These are phyloP conservation scores for Sarcodon aspratus DNA, from an alignment of 768 basidiomycete genomes.

Conservation along the genomic window DNA sequence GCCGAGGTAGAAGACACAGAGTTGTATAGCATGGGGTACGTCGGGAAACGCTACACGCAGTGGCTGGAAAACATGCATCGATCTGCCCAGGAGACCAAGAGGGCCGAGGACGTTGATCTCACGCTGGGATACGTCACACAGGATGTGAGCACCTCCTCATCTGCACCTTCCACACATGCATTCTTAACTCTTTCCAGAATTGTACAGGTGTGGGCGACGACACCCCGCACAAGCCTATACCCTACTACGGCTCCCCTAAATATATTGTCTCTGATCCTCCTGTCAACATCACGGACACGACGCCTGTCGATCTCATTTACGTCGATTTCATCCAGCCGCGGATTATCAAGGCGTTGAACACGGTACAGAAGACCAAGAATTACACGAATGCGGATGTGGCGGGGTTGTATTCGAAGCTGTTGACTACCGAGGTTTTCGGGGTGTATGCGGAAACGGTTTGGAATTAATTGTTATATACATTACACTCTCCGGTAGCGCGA, in stretches of 20 bases:
- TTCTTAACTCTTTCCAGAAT: constrained; percentile 22
- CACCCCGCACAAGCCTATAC: constrained; percentile 41
- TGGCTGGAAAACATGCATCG: constrained; percentile 54
- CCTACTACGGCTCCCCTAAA: constrained; percentile 40
- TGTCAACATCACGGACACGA: constrained; percentile 27
- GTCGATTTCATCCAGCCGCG: constrained; percentile 52
- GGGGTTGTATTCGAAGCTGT: constrained; percentile 35
- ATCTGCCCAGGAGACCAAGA: constrained; percentile 22
- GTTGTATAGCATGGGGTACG: constrained; percentile 36
- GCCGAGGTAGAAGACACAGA: constrained; percentile 24
- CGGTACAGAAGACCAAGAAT: constrained; percentile 32
- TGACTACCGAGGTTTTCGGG: constrained; percentile 40
- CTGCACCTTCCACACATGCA: neutral
- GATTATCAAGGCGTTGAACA: constrained; percentile 44
- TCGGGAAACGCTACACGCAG: constrained; percentile 34
- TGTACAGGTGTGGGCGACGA: constrained; percentile 76
- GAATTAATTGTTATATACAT: constrained; percentile 8
- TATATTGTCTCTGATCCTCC: constrained; percentile 51
- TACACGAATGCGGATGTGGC: constrained; percentile 42
- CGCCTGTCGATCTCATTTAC: constrained; percentile 65
- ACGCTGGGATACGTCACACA: constrained; percentile 72
- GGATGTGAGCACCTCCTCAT: constrained; percentile 32
- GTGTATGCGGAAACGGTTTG: constrained; percentile 37
- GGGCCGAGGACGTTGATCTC: constrained; percentile 33
- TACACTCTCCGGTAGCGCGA: constrained; percentile 2